Evolutionary conservation across 768 basidiomycete genomes (phyloP), one percentile per base, ranked within the genome.

Genomic region (Lepiota subincarnata): DNA sequence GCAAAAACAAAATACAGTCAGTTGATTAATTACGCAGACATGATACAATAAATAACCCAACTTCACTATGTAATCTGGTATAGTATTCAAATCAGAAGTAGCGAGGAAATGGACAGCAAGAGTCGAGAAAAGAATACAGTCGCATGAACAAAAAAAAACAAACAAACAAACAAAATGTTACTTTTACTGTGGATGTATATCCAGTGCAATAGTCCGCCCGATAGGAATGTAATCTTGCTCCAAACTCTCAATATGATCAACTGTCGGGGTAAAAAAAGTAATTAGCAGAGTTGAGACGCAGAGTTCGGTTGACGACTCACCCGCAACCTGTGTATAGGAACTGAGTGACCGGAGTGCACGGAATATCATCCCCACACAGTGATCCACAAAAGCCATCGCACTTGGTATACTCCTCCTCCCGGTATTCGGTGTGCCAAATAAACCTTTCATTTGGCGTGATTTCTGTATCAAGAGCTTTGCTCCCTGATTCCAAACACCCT

Each of bases 391-490:
- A 24, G 37, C 22, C 12, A 45, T 34, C 6, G 52, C 52, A 28
- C 16, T 53, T 12, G 52, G 24, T 19, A 46, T 53, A 38, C 44
- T 45, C 19, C 44, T 43, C 24, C 37, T 39, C 6, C 36, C 26
- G 46, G 52, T 22, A 37, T 18, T 39, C 18, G 50, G 42, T 35
- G 50, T 6, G 19, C 36, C 14, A 38, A 28, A 13, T 4, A 53
- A 19, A 19, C 36, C n/a, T 13, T 46, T 93, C 10, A 84, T 74
- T 18, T 72, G 70, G 60, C 87, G 79, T 14, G 90, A 90, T 45
- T 69, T 76, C 26, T 76, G 73, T 12, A 95, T 72, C 36, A 71
- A 75, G 19, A 81, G 81, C 47, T 71, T 72, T 54, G 84, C 68
- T 28, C 52, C 52, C 31, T 47, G 43, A 37, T 53, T 53, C 52